A percentile compares a stretch with the other conserved stretches of the same genome.
phyloP scores from a whole-genome alignment of 495 filamentous ascomycete genomes.

The Symbiotaphrina buchneri region DNA sequence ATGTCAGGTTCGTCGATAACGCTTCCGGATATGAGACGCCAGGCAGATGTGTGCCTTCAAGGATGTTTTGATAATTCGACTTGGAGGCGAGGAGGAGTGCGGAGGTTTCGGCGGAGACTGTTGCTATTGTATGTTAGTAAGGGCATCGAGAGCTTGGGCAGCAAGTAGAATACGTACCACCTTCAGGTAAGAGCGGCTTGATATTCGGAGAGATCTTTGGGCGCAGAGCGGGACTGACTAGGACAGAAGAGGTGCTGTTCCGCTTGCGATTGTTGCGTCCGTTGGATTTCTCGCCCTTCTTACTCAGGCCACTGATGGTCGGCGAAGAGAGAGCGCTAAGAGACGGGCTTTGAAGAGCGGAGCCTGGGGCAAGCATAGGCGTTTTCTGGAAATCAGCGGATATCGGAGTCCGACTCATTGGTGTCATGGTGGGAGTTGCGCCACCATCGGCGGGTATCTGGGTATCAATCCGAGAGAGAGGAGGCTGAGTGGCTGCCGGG shows the following conservation, averaged over 20 bases:
- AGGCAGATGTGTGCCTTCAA: conserved; percentile 76
- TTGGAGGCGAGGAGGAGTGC: conserved; percentile 78
- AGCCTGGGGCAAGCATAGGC: no score
- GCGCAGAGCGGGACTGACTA: conserved; percentile 59
- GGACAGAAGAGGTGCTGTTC: conserved; percentile 50
- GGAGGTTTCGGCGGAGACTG: conserved; percentile 37
- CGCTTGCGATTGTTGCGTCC: conserved; percentile 36
- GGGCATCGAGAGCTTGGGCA: conserved; percentile 3
- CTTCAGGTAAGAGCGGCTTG: conserved; percentile 65
- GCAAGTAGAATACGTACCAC: conserved; percentile 25
- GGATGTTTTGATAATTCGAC: conserved; percentile 93
- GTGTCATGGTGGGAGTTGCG: no score
- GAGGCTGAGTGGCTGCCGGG: no score
- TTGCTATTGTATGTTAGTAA: conserved; percentile 5
- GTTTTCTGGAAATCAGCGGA: no score
- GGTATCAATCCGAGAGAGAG: no score
- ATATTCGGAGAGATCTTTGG: conserved; percentile 90
- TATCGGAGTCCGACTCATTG: no score
- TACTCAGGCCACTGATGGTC: conserved; percentile 16
- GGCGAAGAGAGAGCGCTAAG: conserved; percentile 21
- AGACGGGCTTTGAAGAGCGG: no score
- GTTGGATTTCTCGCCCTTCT: no score
- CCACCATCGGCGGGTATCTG: no score
- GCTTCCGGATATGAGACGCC: conserved; percentile 82
- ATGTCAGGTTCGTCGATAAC: conserved; percentile 78